Conservation (phyloP, 2,329 filamentous ascomycete species). For the Xylariaceae sp. region DNA sequence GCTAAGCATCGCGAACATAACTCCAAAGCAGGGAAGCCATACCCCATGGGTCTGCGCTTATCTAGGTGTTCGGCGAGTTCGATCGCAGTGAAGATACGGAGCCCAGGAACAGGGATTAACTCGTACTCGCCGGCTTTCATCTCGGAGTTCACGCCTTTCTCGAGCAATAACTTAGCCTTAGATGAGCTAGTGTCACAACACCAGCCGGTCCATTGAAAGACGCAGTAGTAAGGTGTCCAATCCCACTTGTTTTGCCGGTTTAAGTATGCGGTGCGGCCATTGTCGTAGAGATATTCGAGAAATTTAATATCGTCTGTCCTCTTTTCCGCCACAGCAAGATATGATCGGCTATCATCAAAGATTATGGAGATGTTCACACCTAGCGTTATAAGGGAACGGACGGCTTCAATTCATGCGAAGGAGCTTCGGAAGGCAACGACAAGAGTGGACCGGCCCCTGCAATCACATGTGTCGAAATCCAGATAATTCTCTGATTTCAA, state of each 20-base stretch:
- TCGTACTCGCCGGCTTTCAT: neutral
- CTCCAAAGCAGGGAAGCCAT: no score
- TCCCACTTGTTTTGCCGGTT: constrained; percentile 3
- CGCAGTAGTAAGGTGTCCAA: constrained; percentile 4
- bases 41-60: neutral
- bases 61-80: neutral
- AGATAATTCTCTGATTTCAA: neutral
- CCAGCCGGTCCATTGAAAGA: neutral
- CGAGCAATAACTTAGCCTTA: neutral
- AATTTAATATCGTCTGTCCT: neutral
- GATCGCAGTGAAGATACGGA: neutral
- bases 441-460: neutral
- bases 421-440: neutral
- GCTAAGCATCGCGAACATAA: no score
- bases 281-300: neutral
- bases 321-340: neutral
- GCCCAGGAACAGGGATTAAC: neutral
- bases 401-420: neutral
- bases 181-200: no score
- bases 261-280: neutral
- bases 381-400: neutral
- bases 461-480: neutral
- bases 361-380: neutral
- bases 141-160: neutral
- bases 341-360: constrained; percentile 1